phyloP scores from a whole-genome alignment of 257 asterid genomes.

The Nicotiana attenuata region DNA sequence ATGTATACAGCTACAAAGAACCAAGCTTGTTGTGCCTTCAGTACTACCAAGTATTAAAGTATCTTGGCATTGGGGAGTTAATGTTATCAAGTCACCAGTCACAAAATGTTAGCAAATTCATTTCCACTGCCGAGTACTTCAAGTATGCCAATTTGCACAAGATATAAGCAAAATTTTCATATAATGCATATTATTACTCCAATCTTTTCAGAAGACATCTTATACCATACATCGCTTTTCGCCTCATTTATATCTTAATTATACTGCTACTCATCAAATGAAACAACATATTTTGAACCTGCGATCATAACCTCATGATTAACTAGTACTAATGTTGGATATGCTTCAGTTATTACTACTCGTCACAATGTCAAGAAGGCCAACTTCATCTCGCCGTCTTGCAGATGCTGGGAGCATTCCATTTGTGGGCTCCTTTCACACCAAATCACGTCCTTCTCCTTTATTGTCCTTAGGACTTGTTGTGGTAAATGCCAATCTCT shows the following conservation, averaged over 20 bases:
- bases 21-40: background rate
- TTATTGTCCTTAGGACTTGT: slow-evolving; percentile 63
- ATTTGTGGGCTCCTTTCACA: slow-evolving; percentile 64
- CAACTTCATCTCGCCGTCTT: slow-evolving; percentile 52
- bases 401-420: slow-evolving; percentile 60
- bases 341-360: slow-evolving; percentile 16
- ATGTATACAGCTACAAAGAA: background rate
- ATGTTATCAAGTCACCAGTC: background rate
- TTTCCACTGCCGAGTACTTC: background rate
- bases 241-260: background rate
- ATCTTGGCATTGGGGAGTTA: background rate
- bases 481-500: slow-evolving; percentile 45
- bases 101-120: background rate
- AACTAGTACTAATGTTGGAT: background rate
- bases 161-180: background rate
- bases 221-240: background rate
- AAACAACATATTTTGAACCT: background rate
- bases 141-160: background rate
- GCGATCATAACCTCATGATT: background rate
- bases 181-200: background rate
- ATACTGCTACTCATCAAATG: background rate
- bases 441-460: slow-evolving; percentile 84
- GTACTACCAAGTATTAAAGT: background rate
- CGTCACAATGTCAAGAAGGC: slow-evolving; percentile 71
- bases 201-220: background rate